Evolutionary conservation across 306 rosid genomes (phyloP), one percentile per base, ranked within the genome.

Genomic region (Luffa acutangula): DNA sequence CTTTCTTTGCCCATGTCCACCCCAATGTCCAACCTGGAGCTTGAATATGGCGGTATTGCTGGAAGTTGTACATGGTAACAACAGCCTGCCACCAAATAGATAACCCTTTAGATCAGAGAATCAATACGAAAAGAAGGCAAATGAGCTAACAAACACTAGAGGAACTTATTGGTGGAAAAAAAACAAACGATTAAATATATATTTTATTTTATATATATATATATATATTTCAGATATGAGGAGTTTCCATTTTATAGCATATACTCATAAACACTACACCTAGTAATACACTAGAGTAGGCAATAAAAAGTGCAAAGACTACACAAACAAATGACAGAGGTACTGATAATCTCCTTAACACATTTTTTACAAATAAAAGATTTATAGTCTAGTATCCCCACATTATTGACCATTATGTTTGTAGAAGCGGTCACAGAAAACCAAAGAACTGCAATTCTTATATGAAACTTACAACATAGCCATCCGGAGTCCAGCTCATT

Each of bases 1-100:
- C 99, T 80, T 95, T 95, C 79, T 95, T 91, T 0, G 99, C 97
- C 99, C 99, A 95, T 69, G 97, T 89, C 99, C 97, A 95, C 76
- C 97, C 96, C 78, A 95, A 65, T 48, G 90, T 84, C 99, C 97
- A 95, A 25, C 99, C 99, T 0, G 97, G 97, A 1, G 91, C 86
- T 88, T 90, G 93, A 73, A 95, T 95, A 63, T 93, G 99, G 48
- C 97, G 97, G 82, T 93, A 91, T 82, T 90, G 96, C 84, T 95
- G 99, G 85, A 95, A 95, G 89, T 95, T 95, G 85, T 63, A 95
- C 89, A 95, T 89, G 56, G 99, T 91, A 76, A 95, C 99, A 82
- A 85, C 87, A 17, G 97, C 97, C 99, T 91, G 93, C 85, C 85
- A 80, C 67, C 45, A 52, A 75, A 75, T 75, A 53, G 63, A 34